Evolutionary conservation across 2,329 filamentous ascomycete genomes (phyloP).

Genomic region (Fusarium pilosicola): DNA sequence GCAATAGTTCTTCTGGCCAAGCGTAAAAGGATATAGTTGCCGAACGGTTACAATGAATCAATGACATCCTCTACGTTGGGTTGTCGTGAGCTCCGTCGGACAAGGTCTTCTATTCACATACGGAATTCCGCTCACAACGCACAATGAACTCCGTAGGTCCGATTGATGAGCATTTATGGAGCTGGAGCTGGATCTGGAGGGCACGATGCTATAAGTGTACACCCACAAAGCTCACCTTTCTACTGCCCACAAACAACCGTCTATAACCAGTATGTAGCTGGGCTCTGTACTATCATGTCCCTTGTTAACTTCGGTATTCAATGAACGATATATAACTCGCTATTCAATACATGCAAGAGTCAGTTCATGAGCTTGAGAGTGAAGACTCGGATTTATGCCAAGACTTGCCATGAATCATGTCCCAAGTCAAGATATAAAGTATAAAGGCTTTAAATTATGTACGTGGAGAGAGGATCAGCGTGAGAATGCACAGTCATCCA

Average conservation of each 20-base stretch:
- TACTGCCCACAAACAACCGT: neutral
- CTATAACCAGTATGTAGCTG: neutral
- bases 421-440: neutral
- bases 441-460: neutral
- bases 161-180: neutral
- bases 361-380: no score
- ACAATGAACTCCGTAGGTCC: neutral
- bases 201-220: no score
- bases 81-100: neutral
- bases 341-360: no score
- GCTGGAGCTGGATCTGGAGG: neutral
- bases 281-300: neutral
- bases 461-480: neutral
- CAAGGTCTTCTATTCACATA: neutral
- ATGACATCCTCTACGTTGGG: neutral
- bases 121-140: neutral
- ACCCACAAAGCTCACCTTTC: no score
- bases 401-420: accelerated
- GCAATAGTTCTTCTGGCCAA: neutral
- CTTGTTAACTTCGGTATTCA: no score
- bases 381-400: neutral
- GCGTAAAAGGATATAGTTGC: no score
- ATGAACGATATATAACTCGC: no score
- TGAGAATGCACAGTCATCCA: neutral
- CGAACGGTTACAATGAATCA: neutral